Evolutionary conservation across 768 basidiomycete species (phyloP), one percentile per base, ranked within the genome.

Genomic region (Boletellus ananas): DNA sequence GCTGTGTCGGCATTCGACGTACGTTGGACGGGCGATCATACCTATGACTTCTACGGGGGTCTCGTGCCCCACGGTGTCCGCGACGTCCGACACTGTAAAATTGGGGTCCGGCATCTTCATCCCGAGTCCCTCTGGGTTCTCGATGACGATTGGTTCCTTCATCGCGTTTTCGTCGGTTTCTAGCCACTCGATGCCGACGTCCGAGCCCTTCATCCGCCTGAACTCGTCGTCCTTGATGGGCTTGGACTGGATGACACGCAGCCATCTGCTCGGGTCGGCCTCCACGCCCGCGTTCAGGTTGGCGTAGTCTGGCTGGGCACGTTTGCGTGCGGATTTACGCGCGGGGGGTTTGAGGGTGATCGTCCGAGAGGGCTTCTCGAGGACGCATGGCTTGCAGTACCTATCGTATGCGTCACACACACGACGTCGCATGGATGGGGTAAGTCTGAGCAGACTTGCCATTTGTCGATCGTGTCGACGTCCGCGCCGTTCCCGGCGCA

Each of bases 1-100:
- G 14, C 27, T 36, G 21, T 10, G 40, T 55, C 25, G 52, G 41
- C 18, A 48, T 50, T 34, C 39, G 12, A 23, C 33, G n/a, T 47
- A 21, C 39, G 36, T 49, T 33, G 37, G 36, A 54, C 17, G 12
- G 27, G 31, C 23, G 18, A 45, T 60, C 76, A 51, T 60, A 93
- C 92, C 93, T 58, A 98, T 95, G 20, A 98, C 95, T 69, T 96
- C 93, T 17, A 98, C 76, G 0, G 88, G 82, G 1, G 76, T 80
- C 55, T 89, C 80, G 43, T 80, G 80, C 6, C 94, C 95, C 36
- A 97, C 79, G 23, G 83, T 72, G 50, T 86, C 74, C 1, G 86
- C 91, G 2, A 98, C 85, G 63, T 94, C 85, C 48, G 80, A 75
- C 35, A 96, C 88, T 0, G 83, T 85, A 47, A 94, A 79, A 47